phyloP scores from a whole-genome alignment of 345 rosid species.

The Atalantia buxifolia region DNA sequence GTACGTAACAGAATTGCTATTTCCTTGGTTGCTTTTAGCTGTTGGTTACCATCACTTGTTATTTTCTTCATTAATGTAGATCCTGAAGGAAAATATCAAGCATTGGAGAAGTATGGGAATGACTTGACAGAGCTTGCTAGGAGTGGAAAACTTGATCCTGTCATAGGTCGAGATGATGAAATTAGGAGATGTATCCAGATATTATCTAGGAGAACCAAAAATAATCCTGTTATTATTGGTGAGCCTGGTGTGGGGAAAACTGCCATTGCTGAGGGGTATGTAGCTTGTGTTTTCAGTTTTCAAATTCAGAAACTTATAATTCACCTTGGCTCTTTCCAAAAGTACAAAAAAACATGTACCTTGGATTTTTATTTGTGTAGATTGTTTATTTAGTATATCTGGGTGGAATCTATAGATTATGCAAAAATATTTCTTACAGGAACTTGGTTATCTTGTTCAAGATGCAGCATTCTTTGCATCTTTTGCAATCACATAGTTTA shows the following conservation, averaged over 20 bases:
- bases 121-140: conserved; percentile 90
- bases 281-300: not conserved
- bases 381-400: not conserved
- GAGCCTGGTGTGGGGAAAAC: conserved; percentile 98
- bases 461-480: not conserved
- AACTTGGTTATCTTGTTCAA: not conserved
- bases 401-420: not conserved
- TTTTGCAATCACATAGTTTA: not conserved
- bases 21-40: not conserved
- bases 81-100: conserved; percentile 83
- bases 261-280: conserved; percentile 85
- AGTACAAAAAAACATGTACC: not conserved
- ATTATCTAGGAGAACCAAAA: conserved; percentile 87
- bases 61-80: conserved; percentile 38
- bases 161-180: conserved; percentile 88
- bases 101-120: conserved; percentile 82
- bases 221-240: conserved; percentile 91
- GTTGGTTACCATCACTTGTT: not conserved
- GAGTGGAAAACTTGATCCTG: conserved; percentile 94
- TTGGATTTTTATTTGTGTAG: not conserved
- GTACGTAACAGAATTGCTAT: not conserved
- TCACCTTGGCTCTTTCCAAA: not conserved
- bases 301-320: not conserved
- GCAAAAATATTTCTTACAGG: not conserved
- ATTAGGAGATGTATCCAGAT: conserved; percentile 85